Evolutionary conservation across 2,329 filamentous ascomycete genomes (phyloP).

Genomic region (Aspergillus sclerotialis): DNA sequence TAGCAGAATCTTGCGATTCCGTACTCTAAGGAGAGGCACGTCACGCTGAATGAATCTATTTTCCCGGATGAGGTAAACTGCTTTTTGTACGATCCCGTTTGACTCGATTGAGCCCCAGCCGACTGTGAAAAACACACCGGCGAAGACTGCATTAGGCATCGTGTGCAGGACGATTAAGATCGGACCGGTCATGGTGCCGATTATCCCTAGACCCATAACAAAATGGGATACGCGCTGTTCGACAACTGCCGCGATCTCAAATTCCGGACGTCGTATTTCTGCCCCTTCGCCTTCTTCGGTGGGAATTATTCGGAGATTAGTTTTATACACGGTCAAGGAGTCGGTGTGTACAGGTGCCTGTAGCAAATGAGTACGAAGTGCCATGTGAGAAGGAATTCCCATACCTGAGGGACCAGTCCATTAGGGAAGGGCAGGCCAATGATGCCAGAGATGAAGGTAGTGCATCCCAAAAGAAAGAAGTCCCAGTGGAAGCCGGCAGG

Average conservation of each 20-base stretch:
- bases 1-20: constrained; percentile 39
- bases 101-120: constrained; percentile 65
- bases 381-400: constrained; percentile 46
- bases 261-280: constrained; percentile 51
- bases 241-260: constrained; percentile 34
- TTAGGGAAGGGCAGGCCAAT: constrained; percentile 70
- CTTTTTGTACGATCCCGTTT: constrained; percentile 67
- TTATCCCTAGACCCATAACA: constrained; percentile 65
- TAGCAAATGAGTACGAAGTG: background rate
- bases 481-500: constrained; percentile 78
- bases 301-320: constrained; percentile 61
- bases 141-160: constrained; percentile 68
- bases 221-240: constrained; percentile 74
- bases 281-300: constrained; percentile 46
- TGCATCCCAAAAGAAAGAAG: constrained; percentile 66
- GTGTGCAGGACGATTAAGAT: constrained; percentile 64
- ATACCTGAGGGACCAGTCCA: constrained; percentile 59
- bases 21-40: constrained; percentile 41
- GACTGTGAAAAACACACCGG: constrained; percentile 75
- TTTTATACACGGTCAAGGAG: constrained; percentile 62
- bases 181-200: constrained; percentile 69
- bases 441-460: constrained; percentile 63
- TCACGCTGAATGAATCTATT: constrained; percentile 47
- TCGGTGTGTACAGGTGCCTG: constrained; percentile 55
- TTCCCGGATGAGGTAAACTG: constrained; percentile 61